Conservation (phyloP, 2,329 filamentous ascomycete genomes). For the Cercospora citrullina region DNA sequence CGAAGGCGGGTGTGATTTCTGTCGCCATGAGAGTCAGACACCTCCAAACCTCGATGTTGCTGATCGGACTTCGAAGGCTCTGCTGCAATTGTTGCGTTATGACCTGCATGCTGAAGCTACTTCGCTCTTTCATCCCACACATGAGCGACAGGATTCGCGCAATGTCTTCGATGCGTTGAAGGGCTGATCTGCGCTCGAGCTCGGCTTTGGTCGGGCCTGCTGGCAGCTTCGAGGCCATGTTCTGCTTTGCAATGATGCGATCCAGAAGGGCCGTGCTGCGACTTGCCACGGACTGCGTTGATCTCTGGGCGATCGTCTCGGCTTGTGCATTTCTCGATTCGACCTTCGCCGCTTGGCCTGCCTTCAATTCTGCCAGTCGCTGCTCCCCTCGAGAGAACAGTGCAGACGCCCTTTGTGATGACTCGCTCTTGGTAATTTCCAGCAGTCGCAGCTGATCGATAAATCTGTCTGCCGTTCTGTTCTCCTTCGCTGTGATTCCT, state of each 20-base stretch:
- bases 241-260: slow-evolving; percentile 54
- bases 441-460: slow-evolving; percentile 59
- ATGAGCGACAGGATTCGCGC: slow-evolving; percentile 47
- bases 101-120: slow-evolving; percentile 47
- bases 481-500: slow-evolving; percentile 38
- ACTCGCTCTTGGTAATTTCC: slow-evolving; percentile 54
- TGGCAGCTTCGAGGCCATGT: slow-evolving; percentile 30
- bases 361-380: slow-evolving; percentile 68
- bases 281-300: slow-evolving; percentile 39
- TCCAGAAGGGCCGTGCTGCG: slow-evolving; percentile 51
- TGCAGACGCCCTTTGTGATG: slow-evolving; percentile 54
- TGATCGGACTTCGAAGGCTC: slow-evolving; percentile 49
- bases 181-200: slow-evolving; percentile 48
- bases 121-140: slow-evolving; percentile 40
- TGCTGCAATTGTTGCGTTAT: slow-evolving; percentile 47
- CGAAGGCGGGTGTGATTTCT: slow-evolving; percentile 48
- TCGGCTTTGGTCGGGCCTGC: slow-evolving; percentile 44
- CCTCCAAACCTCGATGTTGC: slow-evolving; percentile 46
- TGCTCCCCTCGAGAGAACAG: slow-evolving; percentile 66
- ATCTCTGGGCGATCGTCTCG: slow-evolving; percentile 32
- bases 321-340: slow-evolving; percentile 13
- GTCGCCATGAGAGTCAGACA: slow-evolving; percentile 46
- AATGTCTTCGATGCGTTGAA: slow-evolving; percentile 51
- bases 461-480: slow-evolving; percentile 51
- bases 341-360: slow-evolving; percentile 37